Evolutionary conservation across 257 asterid species (phyloP).

Genomic region (Solanum chilense): DNA sequence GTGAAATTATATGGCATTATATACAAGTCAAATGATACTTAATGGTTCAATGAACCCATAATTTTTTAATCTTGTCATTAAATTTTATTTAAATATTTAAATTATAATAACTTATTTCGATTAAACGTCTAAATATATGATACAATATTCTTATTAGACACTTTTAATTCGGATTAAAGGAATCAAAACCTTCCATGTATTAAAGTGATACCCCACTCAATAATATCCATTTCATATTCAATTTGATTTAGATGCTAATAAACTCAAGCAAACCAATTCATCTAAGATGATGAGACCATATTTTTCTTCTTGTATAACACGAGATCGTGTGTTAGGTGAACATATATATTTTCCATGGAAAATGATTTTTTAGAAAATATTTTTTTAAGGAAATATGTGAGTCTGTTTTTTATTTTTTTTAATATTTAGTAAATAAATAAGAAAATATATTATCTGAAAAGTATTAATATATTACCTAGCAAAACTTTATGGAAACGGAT

Average conservation of each 20-base stretch:
- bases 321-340: neutral
- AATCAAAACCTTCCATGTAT: neutral
- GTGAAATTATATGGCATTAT: neutral
- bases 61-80: neutral
- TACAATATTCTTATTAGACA: neutral
- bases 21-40: neutral
- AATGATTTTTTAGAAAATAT: too few species aligned
- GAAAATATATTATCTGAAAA: too few species aligned
- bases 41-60: neutral
- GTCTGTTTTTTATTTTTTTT: neutral
- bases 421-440: too few species aligned
- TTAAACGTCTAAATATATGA: neutral
- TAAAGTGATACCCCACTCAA: neutral
- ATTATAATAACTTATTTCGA: neutral
- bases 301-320: neutral
- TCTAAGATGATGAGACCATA: neutral
- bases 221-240: neutral
- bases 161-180: rapidly evolving
- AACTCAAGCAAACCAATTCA: neutral
- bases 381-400: too few species aligned
- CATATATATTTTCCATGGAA: too few species aligned
- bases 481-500: too few species aligned
- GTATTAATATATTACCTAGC: neutral
- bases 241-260: neutral
- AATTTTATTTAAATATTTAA: neutral